These are phyloP conservation scores for Xerocomus amazonicus DNA, from an alignment of 1,284 basidiomycete species.

Conservation along the genomic window DNA sequence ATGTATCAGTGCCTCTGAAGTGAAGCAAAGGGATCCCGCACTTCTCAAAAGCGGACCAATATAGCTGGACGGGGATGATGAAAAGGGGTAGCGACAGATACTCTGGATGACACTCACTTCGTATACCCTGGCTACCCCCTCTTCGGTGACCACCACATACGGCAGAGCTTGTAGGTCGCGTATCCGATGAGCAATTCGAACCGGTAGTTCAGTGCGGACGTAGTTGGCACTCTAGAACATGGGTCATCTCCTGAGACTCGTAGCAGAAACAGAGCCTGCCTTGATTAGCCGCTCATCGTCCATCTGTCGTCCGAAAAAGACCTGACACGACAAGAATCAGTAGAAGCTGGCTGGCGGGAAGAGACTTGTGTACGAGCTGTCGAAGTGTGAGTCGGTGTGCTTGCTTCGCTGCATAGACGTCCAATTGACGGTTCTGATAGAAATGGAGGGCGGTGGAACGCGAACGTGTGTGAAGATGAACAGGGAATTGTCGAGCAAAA, in stretches of 20 bases:
- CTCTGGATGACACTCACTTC: conserved; percentile 52
- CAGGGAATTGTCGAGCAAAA: conserved; percentile 7
- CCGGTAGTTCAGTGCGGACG: conserved; percentile 83
- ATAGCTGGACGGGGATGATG: conserved; percentile 46
- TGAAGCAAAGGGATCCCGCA: conserved; percentile 29
- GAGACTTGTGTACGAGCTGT: conserved; percentile 60
- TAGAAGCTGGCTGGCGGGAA: conserved; percentile 6
- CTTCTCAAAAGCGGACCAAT: conserved; percentile 83
- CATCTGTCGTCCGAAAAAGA: conserved; percentile 77
- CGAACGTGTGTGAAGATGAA: conserved; percentile 18
- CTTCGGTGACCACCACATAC: conserved; percentile 85
- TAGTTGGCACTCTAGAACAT: conserved; percentile 77
- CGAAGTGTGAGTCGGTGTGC: conserved; percentile 74
- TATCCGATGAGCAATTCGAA: conserved; percentile 84
- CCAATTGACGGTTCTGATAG: conserved; percentile 82
- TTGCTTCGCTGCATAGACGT: conserved; percentile 74
- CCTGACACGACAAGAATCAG: conserved; percentile 32
- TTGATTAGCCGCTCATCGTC: conserved; percentile 71
- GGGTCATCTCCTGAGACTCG: not conserved
- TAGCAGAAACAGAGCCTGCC: conserved; percentile 33
- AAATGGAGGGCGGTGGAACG: conserved; percentile 65
- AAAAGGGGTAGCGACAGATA: not conserved
- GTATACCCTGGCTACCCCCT: conserved; percentile 81
- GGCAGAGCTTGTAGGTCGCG: conserved; percentile 85
- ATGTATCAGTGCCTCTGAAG: conserved; percentile 12